Conservation (phyloP, 495 filamentous ascomycete genomes). For the Penicillium taxi region DNA sequence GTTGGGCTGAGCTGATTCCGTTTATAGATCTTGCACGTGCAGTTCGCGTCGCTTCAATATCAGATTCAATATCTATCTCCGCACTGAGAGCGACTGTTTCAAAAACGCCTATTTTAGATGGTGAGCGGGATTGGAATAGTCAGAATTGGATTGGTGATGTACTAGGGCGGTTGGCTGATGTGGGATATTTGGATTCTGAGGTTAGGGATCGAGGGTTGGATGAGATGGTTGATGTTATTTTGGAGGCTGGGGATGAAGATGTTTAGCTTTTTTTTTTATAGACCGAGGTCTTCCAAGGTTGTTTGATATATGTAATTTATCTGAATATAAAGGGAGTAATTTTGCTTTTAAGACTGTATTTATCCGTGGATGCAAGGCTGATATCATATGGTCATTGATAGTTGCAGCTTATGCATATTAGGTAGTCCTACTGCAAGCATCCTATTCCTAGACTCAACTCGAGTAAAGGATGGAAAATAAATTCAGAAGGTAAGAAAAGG, state of each 20-base stretch:
- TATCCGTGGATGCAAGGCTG: too few species aligned
- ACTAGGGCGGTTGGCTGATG: slow-evolving; percentile 10
- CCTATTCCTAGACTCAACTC: too few species aligned
- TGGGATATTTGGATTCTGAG: slow-evolving; percentile 10
- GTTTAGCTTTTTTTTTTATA: too few species aligned
- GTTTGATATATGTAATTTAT: background rate
- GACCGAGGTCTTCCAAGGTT: background rate
- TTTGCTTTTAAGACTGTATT: too few species aligned
- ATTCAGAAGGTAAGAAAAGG: too few species aligned
- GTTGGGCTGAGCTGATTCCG: too few species aligned
- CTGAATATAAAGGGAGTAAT: background rate
- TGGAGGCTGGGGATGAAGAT: slow-evolving; percentile 21
- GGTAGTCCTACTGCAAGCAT: too few species aligned
- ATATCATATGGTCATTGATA: too few species aligned
- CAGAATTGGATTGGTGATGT: slow-evolving; percentile 24
- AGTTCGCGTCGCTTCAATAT: slow-evolving; percentile 5
- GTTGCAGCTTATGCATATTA: too few species aligned
- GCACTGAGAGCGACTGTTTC: slow-evolving; percentile 2
- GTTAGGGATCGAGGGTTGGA: slow-evolving; percentile 11
- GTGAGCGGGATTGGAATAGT: slow-evolving; percentile 18
- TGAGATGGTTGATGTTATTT: slow-evolving; percentile 18
- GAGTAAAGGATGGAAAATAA: too few species aligned
- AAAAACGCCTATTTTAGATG: slow-evolving; percentile 5
- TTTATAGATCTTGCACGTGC: slow-evolving; percentile 10
- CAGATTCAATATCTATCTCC: slow-evolving; percentile 1